Evolutionary conservation across 768 basidiomycete species (phyloP).

Genomic region (Russula dissimulans): DNA sequence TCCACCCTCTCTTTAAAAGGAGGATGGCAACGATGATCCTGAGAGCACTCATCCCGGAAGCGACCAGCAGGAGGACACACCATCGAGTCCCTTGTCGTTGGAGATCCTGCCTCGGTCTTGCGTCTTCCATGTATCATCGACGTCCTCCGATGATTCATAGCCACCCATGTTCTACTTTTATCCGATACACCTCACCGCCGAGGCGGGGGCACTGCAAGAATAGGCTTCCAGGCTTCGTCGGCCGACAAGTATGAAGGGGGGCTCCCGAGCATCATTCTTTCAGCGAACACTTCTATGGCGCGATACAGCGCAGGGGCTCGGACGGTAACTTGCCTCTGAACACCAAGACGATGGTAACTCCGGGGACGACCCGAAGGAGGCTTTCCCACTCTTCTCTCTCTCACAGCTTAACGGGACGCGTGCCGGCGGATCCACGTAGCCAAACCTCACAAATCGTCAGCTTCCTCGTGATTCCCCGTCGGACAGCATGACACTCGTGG

Average conservation of each 20-base stretch:
- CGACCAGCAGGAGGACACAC: slow-evolving; percentile 6
- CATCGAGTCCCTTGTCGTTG: slow-evolving; percentile 10
- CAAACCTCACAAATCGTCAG: slow-evolving; percentile 10
- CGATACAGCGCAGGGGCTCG: slow-evolving; percentile 4
- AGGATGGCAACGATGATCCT: slow-evolving; percentile 15
- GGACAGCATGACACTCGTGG: slow-evolving; percentile 12
- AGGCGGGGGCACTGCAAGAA: slow-evolving; percentile 9
- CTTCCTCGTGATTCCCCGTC: slow-evolving; percentile 13
- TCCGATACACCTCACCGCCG: slow-evolving; percentile 12
- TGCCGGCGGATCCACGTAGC: slow-evolving; percentile 17
- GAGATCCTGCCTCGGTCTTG: background rate
- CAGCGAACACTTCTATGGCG: slow-evolving; percentile 11
- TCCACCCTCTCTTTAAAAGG: slow-evolving; percentile 6
- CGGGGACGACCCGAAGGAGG: slow-evolving; percentile 5
- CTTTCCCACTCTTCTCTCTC: background rate
- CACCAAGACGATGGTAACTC: slow-evolving; percentile 16
- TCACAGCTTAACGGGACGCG: slow-evolving; percentile 10
- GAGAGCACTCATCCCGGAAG: slow-evolving; percentile 1
- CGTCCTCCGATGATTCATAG: slow-evolving; percentile 1
- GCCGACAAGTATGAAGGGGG: slow-evolving; percentile 12
- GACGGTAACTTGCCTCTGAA: slow-evolving; percentile 10
- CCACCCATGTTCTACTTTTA: slow-evolving; percentile 12
- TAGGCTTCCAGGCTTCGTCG: slow-evolving; percentile 9
- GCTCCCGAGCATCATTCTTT: slow-evolving; percentile 9
- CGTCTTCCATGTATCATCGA: slow-evolving; percentile 12